These are phyloP conservation scores for Scenedesmus sp. DNA, from an alignment of 163 green algal genomes.

Conservation along the genomic window DNA sequence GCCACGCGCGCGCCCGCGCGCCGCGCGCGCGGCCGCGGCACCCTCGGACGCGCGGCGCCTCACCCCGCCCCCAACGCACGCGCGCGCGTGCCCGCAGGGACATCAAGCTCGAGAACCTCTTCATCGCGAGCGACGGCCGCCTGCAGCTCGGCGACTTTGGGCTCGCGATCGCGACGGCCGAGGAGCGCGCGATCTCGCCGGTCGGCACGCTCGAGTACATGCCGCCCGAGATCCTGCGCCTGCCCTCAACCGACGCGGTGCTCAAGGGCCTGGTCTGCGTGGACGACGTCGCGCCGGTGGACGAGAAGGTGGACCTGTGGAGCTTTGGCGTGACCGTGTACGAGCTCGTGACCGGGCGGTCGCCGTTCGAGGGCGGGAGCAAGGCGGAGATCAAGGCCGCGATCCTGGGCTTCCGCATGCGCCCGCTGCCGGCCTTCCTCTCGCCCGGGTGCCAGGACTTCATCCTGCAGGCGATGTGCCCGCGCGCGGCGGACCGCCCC, in stretches of 20 bases:
- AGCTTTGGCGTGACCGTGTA: constrained; percentile 72
- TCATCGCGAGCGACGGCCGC: constrained; percentile 60
- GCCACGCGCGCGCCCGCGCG: no score
- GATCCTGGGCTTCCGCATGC: constrained; percentile 49
- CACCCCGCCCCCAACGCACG: no score
- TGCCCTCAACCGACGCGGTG: constrained; percentile 48
- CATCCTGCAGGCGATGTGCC: constrained; percentile 31
- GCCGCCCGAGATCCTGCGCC: constrained; percentile 41
- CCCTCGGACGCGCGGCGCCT: no score
- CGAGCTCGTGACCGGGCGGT: constrained; percentile 66
- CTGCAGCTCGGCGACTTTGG: constrained; percentile 81
- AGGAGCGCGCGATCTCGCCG: constrained; percentile 52
- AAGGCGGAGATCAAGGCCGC: constrained; percentile 45
- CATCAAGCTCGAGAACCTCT: constrained; percentile 84
- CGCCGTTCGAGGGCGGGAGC: constrained; percentile 60
- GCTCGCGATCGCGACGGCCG: constrained; percentile 62
- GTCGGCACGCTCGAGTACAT: constrained; percentile 61
- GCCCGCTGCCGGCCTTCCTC: constrained; percentile 41
- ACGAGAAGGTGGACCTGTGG: constrained; percentile 80
- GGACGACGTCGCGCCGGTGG: constrained; percentile 59
- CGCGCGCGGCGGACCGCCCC: constrained; percentile 1
- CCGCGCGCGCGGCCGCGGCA: no score
- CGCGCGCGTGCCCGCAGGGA: constrained; percentile 40
- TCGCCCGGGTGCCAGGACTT: constrained; percentile 48
- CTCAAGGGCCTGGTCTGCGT: constrained; percentile 48